Conservation (phyloP, 139 green algal species). For the Chlamydomonas sphaeroides region DNA sequence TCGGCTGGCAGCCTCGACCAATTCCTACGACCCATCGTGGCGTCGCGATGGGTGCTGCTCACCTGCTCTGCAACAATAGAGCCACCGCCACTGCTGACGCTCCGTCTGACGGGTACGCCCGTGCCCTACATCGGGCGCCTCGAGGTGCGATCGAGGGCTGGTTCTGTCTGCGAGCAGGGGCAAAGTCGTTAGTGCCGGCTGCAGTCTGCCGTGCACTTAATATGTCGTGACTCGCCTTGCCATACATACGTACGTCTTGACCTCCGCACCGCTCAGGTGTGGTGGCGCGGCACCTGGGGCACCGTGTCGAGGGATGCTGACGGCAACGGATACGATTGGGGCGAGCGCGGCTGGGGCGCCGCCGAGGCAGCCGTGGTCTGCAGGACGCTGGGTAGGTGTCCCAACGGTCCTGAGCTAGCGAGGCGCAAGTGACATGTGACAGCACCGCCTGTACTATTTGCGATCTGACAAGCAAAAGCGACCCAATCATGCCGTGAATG, state of each 20-base stretch:
- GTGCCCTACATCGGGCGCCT: conserved; percentile 5
- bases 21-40: neutral
- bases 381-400: neutral
- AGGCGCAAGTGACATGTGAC: too few relatives aligned
- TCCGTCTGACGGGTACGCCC: neutral
- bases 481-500: too few relatives aligned
- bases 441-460: too few relatives aligned
- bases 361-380: conserved; percentile 2
- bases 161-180: neutral
- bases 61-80: neutral
- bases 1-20: neutral
- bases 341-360: neutral
- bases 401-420: too few relatives aligned
- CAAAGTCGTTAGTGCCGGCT: too few relatives aligned
- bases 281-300: neutral
- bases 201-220: too few relatives aligned
- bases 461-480: too few relatives aligned
- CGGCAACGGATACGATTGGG: neutral
- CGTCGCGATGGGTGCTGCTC: neutral
- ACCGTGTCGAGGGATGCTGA: neutral
- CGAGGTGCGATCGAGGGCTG: neutral
- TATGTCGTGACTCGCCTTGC: too few relatives aligned
- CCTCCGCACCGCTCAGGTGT: too few relatives aligned
- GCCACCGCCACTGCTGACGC: neutral
- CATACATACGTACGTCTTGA: too few relatives aligned